Conservation (phyloP, 1,139 yeast species). For the Geotrichum histeridarum region DNA sequence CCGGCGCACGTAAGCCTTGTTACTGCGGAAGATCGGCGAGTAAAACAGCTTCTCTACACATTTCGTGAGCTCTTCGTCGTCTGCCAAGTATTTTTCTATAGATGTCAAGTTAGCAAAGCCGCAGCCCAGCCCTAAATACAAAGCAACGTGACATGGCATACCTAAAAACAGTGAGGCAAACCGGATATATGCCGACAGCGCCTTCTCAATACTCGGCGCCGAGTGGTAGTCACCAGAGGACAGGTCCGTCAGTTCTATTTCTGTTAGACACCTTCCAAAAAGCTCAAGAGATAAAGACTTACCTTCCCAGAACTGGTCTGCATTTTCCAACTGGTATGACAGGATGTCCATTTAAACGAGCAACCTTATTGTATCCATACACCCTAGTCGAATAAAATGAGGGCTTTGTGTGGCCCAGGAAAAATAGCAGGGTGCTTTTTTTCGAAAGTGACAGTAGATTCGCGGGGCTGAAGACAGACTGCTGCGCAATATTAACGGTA, state of each 20-base stretch:
- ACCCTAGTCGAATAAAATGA: not conserved
- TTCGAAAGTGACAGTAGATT: no score
- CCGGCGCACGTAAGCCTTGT: conserved; percentile 34
- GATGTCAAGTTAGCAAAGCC: not conserved
- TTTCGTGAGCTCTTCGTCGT: conserved; percentile 33
- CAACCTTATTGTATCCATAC: not conserved
- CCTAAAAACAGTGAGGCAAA: conserved; percentile 32
- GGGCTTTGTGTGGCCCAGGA: not conserved
- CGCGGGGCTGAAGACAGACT: no score
- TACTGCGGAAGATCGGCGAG: conserved; percentile 30
- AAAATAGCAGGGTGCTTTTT: no score
- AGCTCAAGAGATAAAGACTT: conserved; percentile 7
- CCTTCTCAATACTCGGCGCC: conserved; percentile 26
- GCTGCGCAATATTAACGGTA: no score
- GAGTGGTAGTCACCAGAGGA: conserved; percentile 30
- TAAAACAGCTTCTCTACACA: conserved; percentile 33
- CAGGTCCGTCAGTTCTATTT: conserved; percentile 28
- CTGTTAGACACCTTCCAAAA: not conserved
- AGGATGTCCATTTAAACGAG: conserved; percentile 30
- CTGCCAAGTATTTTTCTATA: conserved; percentile 28
- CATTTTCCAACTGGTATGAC: conserved; percentile 32
- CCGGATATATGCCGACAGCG: conserved; percentile 29
- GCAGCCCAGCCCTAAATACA: no score
- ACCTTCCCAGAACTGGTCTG: conserved; percentile 37
- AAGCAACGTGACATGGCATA: not conserved